A percentile compares a stretch with the other conserved stretches of the same genome.
Conservation (phyloP, 108 stramenopile genomes). For the Nitzschia inconspicua region DNA sequence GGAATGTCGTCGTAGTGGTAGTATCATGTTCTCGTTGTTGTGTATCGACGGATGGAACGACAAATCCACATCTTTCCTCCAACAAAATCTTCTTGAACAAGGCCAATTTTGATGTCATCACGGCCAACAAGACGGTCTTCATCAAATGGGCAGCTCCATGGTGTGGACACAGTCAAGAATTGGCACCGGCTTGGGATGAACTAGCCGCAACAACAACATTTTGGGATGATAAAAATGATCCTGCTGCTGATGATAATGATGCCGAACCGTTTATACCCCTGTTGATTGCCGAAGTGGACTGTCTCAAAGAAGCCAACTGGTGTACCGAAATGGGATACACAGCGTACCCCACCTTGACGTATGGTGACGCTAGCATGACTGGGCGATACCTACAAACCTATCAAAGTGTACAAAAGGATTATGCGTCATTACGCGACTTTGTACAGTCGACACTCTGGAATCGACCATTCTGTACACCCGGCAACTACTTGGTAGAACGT, state of each 20-base stretch:
- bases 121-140: constrained; percentile 69
- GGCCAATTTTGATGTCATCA: constrained; percentile 33
- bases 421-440: constrained; percentile 41
- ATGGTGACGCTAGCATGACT: constrained; percentile 42
- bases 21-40: no score
- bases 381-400: constrained; percentile 59
- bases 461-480: constrained; percentile 37
- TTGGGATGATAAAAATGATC: constrained; percentile 15
- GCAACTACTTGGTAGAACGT: constrained; percentile 40
- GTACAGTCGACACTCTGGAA: constrained; percentile 32
- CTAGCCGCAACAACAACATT: constrained; percentile 47
- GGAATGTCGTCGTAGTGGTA: no score
- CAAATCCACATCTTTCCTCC: no score
- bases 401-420: constrained; percentile 33
- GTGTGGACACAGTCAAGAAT: constrained; percentile 79
- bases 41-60: no score
- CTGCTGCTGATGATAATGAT: no score
- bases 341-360: constrained; percentile 53
- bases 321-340: constrained; percentile 34
- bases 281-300: constrained; percentile 81
- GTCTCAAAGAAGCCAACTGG: constrained; percentile 47
- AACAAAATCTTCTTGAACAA: constrained; percentile 5
- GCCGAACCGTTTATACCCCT: constrained; percentile 14
- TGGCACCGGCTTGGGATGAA: constrained; percentile 74
- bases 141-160: constrained; percentile 84